Base-by-base conservation (phyloP, 2,329 filamentous ascomycete species). In the Epichloe gansuensis region DNA sequence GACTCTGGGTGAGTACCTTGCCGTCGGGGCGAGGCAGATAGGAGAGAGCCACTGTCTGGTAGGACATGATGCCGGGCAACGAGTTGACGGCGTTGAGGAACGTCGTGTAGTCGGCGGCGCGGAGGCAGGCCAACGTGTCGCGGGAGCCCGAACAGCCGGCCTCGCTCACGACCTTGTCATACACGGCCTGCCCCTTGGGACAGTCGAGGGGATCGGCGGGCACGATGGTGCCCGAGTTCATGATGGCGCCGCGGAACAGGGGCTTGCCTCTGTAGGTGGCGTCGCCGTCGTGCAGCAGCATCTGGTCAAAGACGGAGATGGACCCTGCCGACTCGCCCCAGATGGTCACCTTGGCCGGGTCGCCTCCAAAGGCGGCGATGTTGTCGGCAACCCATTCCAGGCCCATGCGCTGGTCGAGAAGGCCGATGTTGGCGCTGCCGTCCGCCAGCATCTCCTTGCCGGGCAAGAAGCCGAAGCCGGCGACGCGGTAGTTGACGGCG, bases 401-500 rank as follows among this genome's bases (percentile, higher is more conserved):
- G 0, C 73, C 79, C 0, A 79, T 63, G 23, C 77, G 67, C 57
- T 83, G 80, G 55, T 84, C 81, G 5, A 52, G 35, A 3, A 50
- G 43, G 3, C 87, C 87, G 3, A 88, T 65, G 62, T 91, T 91
- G 3, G 82, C 67, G 2, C 82, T 76, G 2, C 85, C 84, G 55
- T 88, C 62, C 54, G 39, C 41, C 5, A 44, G 45, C 12, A 52
- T 48, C n/a, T 43, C 37, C 31, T 45, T 52, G 21, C 41, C 45
- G 4, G 45, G 51, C 28, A 45, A 25, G 43, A 53, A 53, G 17
- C 52, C 52, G 25, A 53, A 53, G 34, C 42, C 52, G 21, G 43
- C 44, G 3, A 39, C 44, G 7, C 52, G 52, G 15, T 51, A 51
- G 43, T 53, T 51, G 23, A 46, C 41, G 21, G 52, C 44, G 1